Base-by-base conservation (phyloP, 2,329 filamentous ascomycete genomes). In the Calonectria ilicicola region DNA sequence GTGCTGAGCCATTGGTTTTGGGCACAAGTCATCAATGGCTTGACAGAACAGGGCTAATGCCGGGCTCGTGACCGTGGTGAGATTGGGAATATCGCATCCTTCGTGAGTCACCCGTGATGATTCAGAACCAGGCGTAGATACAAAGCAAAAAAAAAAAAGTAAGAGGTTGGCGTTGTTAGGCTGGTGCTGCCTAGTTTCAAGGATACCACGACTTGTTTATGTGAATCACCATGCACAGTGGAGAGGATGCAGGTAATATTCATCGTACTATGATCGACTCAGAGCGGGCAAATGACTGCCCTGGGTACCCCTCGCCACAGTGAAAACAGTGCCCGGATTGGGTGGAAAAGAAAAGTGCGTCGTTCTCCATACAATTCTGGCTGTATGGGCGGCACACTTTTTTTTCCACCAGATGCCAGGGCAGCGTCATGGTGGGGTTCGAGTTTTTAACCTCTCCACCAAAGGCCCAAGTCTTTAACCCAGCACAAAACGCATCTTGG, bases 361-460 rank as follows among this genome's bases (percentile, higher is more conserved):
- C 53, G 10, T 35, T 60, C 53, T 5, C 53, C 53, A 60, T 60
- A 60, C 53, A 60, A 60, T 19, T 60, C 21, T 60, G 32, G 23
- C 32, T 60, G 53, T 60, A 60, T 60, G n/a, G 29, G 53, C 35
- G 53, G 53, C 53, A 60, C 53, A 60, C 53, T 60, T 60, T 60
- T 60, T 74, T 76, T 79, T 70, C 70, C 69, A 63, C 44, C 38
- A 60, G 53, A 60, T 60, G 53, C 60, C 62, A 65, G 74, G 67
- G 65, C 79, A 75, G 78, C 80, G 80, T 83, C 82, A 82, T 83
- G 74, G 75, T 84, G 84, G 84, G 84, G 83, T 81, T 78, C 72
- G 79, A 84, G 84, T 83, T 85, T 84, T 84, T 81, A 82, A 80
- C 73, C 75, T 75, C 79, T 79, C 75, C 79, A 79, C 79, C 76